A percentile compares a stretch with the other conserved stretches of the same genome.
Conservation (phyloP, 495 filamentous ascomycete genomes). For the Aspergillus steynii region DNA sequence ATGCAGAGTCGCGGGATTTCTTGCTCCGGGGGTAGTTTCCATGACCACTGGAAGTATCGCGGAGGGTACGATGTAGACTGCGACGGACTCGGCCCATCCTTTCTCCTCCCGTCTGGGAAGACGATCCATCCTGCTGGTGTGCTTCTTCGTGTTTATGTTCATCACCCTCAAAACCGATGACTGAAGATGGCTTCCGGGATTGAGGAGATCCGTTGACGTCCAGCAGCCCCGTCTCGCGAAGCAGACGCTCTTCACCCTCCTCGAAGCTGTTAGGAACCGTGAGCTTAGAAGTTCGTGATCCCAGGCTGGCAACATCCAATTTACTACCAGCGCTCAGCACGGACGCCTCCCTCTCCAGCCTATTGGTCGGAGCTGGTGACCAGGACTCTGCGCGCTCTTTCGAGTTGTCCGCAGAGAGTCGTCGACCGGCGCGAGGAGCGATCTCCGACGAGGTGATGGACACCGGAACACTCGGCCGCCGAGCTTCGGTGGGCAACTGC, state of each 20-base stretch:
- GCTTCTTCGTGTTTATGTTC: constrained; percentile 35
- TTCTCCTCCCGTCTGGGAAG: constrained; percentile 23
- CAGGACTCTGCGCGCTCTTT: constrained; percentile 34
- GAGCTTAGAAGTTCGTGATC: constrained; percentile 39
- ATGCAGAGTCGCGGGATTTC: constrained; percentile 73
- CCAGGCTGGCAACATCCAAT: constrained; percentile 40
- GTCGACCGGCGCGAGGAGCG: constrained; percentile 27
- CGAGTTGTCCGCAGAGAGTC: constrained; percentile 27
- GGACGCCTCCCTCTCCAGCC: constrained; percentile 40
- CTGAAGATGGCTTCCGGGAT: constrained; percentile 33
- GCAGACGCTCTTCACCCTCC: constrained; percentile 50
- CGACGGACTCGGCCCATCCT: constrained; percentile 65
- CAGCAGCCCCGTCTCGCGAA: constrained; percentile 48
- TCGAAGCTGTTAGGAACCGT: constrained; percentile 41
- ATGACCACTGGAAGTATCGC: constrained; percentile 73
- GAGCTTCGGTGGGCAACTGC: constrained; percentile 27
- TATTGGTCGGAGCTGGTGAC: constrained; percentile 23
- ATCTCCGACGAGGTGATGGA: constrained; percentile 37
- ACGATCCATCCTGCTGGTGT: constrained; percentile 23
- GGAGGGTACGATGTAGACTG: constrained; percentile 90
- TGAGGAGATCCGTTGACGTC: constrained; percentile 43
- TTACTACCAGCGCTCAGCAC: constrained; percentile 40
- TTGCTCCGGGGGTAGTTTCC: constrained; percentile 66
- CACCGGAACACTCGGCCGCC: constrained; percentile 38
- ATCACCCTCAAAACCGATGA: constrained; percentile 35